These are phyloP conservation scores for Fragaria ananassa DNA, from an alignment of 306 rosid species.

Conservation along the genomic window DNA sequence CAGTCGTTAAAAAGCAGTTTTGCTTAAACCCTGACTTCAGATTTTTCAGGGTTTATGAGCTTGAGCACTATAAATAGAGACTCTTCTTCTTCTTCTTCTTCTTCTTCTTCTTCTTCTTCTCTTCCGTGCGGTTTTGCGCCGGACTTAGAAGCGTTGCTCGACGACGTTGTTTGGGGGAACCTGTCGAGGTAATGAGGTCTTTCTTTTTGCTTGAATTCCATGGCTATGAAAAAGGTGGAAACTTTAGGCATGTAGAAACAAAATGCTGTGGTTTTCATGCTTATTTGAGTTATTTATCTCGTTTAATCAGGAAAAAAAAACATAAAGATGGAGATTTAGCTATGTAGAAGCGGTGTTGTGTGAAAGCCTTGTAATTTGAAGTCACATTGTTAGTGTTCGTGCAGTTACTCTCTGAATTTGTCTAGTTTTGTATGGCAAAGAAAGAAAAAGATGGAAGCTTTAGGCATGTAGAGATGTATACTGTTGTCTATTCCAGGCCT, in stretches of 20 bases:
- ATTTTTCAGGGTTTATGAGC: too few relatives aligned
- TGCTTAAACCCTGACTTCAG: not conserved
- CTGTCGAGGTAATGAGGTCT: not conserved
- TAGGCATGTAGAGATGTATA: too few relatives aligned
- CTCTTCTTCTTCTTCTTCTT: not conserved
- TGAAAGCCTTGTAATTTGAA: not conserved
- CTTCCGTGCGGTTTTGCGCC: not conserved
- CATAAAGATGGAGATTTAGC: not conserved
- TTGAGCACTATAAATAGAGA: not conserved
- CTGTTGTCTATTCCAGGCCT: not conserved
- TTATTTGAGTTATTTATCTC: too few relatives aligned
- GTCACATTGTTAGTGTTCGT: not conserved
- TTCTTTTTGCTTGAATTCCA: not conserved
- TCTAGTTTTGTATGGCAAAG: not conserved
- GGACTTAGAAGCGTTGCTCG: not conserved
- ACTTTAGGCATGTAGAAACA: not conserved
- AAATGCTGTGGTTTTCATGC: not conserved
- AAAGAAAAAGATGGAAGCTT: too few relatives aligned
- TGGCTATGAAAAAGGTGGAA: not conserved
- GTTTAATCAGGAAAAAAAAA: too few relatives aligned
- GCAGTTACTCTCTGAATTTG: not conserved
- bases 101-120: not conserved
- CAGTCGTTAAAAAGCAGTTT: not conserved
- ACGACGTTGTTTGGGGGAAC: not conserved
- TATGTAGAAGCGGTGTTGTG: not conserved